A percentile compares a stretch with the other conserved stretches of the same genome.
Evolutionary conservation across 495 filamentous ascomycete genomes (phyloP).

Genomic region (Lindgomyces ingoldianus): DNA sequence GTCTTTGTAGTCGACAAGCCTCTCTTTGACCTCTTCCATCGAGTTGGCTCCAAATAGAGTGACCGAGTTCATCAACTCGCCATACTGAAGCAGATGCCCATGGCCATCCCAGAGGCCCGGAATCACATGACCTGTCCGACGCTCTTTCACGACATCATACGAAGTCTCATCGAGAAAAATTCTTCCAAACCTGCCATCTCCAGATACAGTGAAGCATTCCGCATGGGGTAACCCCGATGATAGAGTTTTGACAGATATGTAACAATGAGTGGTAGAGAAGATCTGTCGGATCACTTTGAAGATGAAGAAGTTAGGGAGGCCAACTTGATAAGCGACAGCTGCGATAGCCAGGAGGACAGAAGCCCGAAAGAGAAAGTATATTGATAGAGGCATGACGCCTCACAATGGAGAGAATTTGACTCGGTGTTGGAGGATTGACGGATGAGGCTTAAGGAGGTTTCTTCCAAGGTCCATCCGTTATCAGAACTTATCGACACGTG

Average conservation of each 20-base stretch:
- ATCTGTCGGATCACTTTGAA: constrained; percentile 17
- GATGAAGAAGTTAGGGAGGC: constrained; percentile 6
- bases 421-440: background rate
- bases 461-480: too few species aligned
- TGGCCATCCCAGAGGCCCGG: constrained; percentile 69
- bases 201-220: constrained; percentile 23
- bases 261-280: constrained; percentile 25
- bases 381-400: background rate
- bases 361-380: constrained; percentile 4
- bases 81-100: constrained; percentile 63
- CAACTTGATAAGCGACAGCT: constrained; percentile 24
- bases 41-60: constrained; percentile 58
- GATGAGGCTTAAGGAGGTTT: background rate
- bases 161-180: constrained; percentile 22
- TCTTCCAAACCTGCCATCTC: constrained; percentile 17
- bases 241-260: constrained; percentile 22
- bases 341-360: constrained; percentile 14
- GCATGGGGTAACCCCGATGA: constrained; percentile 5
- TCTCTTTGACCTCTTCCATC: constrained; percentile 51
- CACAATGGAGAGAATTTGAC: background rate
- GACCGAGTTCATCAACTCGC: constrained; percentile 63
- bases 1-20: constrained; percentile 52
- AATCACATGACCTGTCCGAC: constrained; percentile 49
- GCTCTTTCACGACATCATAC: constrained; percentile 9
- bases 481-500: background rate